A percentile compares a stretch with the other conserved stretches of the same genome.
These are phyloP conservation scores for Penicillium goetzii DNA, from an alignment of 495 filamentous ascomycete genomes.

Conservation along the genomic window DNA sequence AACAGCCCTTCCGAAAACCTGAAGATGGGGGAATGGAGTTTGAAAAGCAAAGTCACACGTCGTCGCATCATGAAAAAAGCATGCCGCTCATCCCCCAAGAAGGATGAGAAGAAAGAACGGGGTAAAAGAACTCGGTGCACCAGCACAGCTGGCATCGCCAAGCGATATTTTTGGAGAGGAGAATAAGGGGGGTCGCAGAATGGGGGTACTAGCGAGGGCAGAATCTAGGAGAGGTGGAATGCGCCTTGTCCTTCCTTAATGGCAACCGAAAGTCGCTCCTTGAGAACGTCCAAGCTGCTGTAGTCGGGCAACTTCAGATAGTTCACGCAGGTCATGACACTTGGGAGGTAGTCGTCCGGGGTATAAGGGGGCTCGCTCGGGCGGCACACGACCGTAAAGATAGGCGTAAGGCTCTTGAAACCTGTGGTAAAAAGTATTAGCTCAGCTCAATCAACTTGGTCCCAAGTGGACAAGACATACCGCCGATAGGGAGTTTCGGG, in stretches of 20 bases:
- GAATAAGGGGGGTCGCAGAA: not conserved
- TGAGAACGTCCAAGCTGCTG: slow-evolving; percentile 75
- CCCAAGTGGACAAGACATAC: slow-evolving; percentile 52
- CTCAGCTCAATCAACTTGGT: not conserved
- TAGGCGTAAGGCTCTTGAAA: slow-evolving; percentile 94
- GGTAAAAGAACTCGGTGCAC: slow-evolving; percentile 12
- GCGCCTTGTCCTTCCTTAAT: slow-evolving; percentile 98
- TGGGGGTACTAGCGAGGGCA: not conserved
- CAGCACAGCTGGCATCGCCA: slow-evolving; percentile 16
- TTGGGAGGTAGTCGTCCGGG: slow-evolving; percentile 95
- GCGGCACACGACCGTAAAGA: slow-evolving; percentile 99
- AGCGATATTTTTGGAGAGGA: slow-evolving; percentile 2
- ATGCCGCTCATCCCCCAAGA: slow-evolving; percentile 7
- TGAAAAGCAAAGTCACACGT: slow-evolving; percentile 29
- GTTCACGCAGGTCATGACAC: slow-evolving; percentile 99
- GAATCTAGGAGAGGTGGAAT: slow-evolving; percentile 84
- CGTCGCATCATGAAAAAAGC: slow-evolving; percentile 30
- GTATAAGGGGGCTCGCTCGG: slow-evolving; percentile 93
- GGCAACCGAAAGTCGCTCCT: slow-evolving; percentile 74
- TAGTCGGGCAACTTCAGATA: slow-evolving; percentile 99
- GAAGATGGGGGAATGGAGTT: slow-evolving; percentile 22
- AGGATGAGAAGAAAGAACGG: slow-evolving; percentile 6
- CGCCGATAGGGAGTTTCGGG: slow-evolving; percentile 97
- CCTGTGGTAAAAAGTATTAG: slow-evolving; percentile 53
- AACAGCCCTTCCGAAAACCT: slow-evolving; percentile 31